A percentile compares a stretch with the other conserved stretches of the same genome.
Evolutionary conservation across 2,329 filamentous ascomycete species (phyloP).

Genomic region (Trichophyton schoenleinii): DNA sequence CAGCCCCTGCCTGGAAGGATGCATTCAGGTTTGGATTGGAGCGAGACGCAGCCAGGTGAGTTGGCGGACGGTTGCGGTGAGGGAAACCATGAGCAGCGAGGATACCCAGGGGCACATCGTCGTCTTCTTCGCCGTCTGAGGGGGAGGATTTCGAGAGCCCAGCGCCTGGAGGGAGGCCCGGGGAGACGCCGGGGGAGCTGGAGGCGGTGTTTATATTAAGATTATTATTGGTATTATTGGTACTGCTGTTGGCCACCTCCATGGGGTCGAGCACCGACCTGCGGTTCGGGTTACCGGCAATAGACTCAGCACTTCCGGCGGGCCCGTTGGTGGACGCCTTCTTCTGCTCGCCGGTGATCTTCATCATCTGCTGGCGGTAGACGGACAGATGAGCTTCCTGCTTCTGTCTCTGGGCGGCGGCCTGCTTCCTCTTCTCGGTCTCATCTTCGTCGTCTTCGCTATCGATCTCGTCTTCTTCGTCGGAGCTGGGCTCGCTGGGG

Average conservation of each 20-base stretch:
- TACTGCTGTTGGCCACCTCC: neutral
- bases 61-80: conserved; percentile 61
- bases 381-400: conserved; percentile 84
- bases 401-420: conserved; percentile 66
- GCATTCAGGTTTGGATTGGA: conserved; percentile 62
- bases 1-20: conserved; percentile 41
- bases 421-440: conserved; percentile 57
- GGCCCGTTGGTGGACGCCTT: conserved; percentile 39
- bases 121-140: conserved; percentile 58
- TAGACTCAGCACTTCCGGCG: conserved; percentile 30
- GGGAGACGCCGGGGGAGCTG: neutral
- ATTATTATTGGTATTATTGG: neutral
- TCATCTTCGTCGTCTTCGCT: conserved; percentile 71
- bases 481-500: conserved; percentile 36
- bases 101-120: conserved; percentile 77
- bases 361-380: conserved; percentile 93
- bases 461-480: conserved; percentile 42
- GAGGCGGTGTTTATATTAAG: neutral
- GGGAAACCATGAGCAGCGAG: conserved; percentile 83
- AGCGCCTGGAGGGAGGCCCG: neutral
- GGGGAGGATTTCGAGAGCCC: conserved; percentile 26
- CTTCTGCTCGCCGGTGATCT: conserved; percentile 61
- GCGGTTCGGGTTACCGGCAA: conserved; percentile 28
- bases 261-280: conserved; percentile 20
- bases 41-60: conserved; percentile 49